Conservation (phyloP, 2,329 filamentous ascomycete species). For the Canariomyces notabilis region DNA sequence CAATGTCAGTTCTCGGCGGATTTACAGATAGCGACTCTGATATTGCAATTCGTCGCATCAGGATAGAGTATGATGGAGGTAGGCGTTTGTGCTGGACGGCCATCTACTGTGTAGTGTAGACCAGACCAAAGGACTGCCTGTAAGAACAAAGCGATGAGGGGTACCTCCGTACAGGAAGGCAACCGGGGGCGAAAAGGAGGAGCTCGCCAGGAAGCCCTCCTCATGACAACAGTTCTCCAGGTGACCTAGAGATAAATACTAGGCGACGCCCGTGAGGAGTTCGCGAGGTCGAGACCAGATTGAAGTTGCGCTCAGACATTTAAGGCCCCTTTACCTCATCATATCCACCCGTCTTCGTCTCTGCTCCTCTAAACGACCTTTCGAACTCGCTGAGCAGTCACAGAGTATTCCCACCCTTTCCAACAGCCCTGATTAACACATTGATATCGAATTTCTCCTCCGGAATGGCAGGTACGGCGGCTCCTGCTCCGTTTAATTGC, state of each 20-base stretch:
- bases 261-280: no score
- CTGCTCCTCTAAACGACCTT: neutral
- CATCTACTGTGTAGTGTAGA: neutral
- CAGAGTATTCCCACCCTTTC: neutral
- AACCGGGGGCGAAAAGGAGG: neutral
- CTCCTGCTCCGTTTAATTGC: neutral
- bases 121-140: no score
- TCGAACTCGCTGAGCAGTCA: no score
- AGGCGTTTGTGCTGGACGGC: neutral
- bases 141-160: neutral
- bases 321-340: neutral
- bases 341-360: neutral
- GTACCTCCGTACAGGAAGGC: no score
- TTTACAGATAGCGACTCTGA: neutral
- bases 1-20: neutral
- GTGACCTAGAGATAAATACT: no score
- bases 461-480: conserved; percentile 6
- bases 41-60: neutral
- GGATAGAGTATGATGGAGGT: neutral
- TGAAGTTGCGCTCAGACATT: neutral
- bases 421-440: neutral
- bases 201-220: neutral
- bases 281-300: neutral
- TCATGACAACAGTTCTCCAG: no score
- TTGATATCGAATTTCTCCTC: neutral